Conservation (phyloP, 1,284 basidiomycete species). For the Athelia sp. region DNA sequence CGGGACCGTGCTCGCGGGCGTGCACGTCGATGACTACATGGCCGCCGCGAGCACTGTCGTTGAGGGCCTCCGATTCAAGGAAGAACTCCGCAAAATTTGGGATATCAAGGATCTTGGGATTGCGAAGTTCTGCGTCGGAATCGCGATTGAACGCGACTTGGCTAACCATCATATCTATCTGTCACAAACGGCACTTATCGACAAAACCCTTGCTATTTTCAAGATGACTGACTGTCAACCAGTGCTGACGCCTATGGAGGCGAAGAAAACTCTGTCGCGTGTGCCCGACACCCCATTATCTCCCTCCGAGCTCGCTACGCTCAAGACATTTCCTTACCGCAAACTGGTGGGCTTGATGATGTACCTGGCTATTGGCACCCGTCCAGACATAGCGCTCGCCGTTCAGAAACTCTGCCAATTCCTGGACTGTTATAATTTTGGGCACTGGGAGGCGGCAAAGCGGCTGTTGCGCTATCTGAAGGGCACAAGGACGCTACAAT, state of each 20-base stretch:
- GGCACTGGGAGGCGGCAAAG: constrained; percentile 34
- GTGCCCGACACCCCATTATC: constrained; percentile 6
- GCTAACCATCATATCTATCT: constrained; percentile 20
- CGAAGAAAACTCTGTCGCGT: constrained; percentile 11
- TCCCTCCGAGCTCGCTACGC: constrained; percentile 6
- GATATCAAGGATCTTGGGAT: constrained; percentile 23
- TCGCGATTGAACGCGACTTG: constrained; percentile 25
- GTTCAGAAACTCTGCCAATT: constrained; percentile 30
- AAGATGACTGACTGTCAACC: constrained; percentile 24
- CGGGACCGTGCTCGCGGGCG: constrained; percentile 21
- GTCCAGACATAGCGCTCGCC: constrained; percentile 36
- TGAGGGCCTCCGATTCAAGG: constrained; percentile 21
- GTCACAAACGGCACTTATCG: constrained; percentile 33
- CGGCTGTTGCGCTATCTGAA: constrained; percentile 37
- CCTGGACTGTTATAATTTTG: constrained; percentile 19
- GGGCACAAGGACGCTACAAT: constrained; percentile 25
- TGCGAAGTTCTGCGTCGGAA: constrained; percentile 21
- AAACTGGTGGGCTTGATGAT: constrained; percentile 32
- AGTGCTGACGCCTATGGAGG: constrained; percentile 25
- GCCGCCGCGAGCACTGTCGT: constrained; percentile 13
- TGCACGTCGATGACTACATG: constrained; percentile 33
- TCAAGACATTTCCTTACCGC: constrained; percentile 18
- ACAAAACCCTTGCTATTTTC: constrained; percentile 27
- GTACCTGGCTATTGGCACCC: constrained; percentile 31
- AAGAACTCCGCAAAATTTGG: constrained; percentile 21